These are phyloP conservation scores for Xylariaceae sp. DNA, from an alignment of 2,329 filamentous ascomycete genomes.

Conservation along the genomic window DNA sequence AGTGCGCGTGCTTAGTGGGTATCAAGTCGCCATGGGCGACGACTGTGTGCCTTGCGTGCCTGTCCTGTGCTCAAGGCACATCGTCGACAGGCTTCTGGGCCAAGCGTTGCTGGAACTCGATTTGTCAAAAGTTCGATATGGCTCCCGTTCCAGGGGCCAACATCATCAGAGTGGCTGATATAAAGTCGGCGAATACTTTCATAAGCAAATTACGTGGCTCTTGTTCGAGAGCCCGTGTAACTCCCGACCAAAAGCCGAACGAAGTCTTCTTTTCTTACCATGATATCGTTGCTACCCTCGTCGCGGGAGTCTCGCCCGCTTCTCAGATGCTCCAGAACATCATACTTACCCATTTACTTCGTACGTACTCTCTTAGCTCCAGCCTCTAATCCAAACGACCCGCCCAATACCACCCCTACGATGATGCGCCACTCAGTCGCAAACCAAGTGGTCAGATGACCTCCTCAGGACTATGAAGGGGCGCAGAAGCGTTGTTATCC, in stretches of 20 bases:
- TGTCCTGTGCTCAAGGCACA: background rate
- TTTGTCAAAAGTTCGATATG: slow-evolving; percentile 16
- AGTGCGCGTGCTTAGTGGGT: slow-evolving; percentile 1
- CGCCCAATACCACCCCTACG: background rate
- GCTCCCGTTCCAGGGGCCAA: slow-evolving; percentile 6
- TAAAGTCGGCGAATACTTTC: background rate
- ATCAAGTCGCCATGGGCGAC: slow-evolving; percentile 14
- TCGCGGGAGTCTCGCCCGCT: background rate
- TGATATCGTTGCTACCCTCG: slow-evolving; percentile 6
- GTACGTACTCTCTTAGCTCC: background rate
- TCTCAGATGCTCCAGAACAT: background rate
- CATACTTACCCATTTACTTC: background rate
- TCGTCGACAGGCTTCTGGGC: slow-evolving; percentile 8
- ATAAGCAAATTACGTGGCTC: slow-evolving; percentile 13
- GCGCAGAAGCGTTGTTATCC: slow-evolving; percentile 6
- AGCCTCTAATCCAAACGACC: slow-evolving; percentile 12
- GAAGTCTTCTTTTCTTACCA: background rate
- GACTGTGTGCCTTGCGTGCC: background rate
- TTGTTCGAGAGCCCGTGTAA: too few relatives aligned
- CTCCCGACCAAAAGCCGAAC: background rate
- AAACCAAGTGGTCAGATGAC: slow-evolving; percentile 5
- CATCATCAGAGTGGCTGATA: slow-evolving; percentile 1
- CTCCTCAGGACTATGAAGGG: slow-evolving; percentile 4
- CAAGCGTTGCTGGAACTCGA: slow-evolving; percentile 10
- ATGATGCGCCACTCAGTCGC: slow-evolving; percentile 16